Percentiles rank a stretch among this genome's conserved stretches.
Conservation (phyloP, 1,284 basidiomycete species). For the Hemileia vastatrix region DNA sequence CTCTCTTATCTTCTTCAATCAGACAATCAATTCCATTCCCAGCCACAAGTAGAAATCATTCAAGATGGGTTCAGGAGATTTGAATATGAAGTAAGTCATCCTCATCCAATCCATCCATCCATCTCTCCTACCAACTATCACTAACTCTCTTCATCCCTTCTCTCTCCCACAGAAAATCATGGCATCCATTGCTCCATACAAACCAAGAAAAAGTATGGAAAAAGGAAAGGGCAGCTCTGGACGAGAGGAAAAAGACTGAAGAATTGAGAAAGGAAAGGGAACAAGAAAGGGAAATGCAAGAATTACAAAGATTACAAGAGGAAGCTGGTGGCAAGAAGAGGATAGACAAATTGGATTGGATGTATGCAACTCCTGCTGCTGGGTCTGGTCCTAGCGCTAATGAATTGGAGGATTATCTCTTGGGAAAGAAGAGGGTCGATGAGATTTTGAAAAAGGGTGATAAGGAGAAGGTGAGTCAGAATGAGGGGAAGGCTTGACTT, state of each 20-base stretch:
- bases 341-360: conserved; percentile 92
- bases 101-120: too few relatives aligned
- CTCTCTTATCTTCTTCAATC: too few relatives aligned
- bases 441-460: conserved; percentile 75
- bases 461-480: conserved; percentile 61
- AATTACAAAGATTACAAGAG: conserved; percentile 88
- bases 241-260: conserved; percentile 94
- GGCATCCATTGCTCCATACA: conserved; percentile 94
- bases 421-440: conserved; percentile 96
- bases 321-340: conserved; percentile 88
- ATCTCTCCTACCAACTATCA: neutral
- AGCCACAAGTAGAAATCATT: too few relatives aligned
- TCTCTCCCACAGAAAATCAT: conserved; percentile 48
- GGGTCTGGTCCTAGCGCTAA: conserved; percentile 70
- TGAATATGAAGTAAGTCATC: conserved; percentile 89
- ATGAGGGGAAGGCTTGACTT: too few relatives aligned
- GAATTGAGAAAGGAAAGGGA: conserved; percentile 94
- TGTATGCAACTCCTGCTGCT: conserved; percentile 89
- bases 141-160: neutral
- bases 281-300: conserved; percentile 89
- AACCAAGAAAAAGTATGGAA: conserved; percentile 99
- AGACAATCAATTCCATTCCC: too few relatives aligned
- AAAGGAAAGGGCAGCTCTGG: conserved; percentile 89
- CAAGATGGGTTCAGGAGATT: conserved; percentile 74
- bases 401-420: conserved; percentile 87